Percentiles rank a stretch among this genome's conserved stretches.
These are phyloP conservation scores for Agapanthus africanus DNA, from an alignment of 106 monocot genomes.

Conservation along the genomic window DNA sequence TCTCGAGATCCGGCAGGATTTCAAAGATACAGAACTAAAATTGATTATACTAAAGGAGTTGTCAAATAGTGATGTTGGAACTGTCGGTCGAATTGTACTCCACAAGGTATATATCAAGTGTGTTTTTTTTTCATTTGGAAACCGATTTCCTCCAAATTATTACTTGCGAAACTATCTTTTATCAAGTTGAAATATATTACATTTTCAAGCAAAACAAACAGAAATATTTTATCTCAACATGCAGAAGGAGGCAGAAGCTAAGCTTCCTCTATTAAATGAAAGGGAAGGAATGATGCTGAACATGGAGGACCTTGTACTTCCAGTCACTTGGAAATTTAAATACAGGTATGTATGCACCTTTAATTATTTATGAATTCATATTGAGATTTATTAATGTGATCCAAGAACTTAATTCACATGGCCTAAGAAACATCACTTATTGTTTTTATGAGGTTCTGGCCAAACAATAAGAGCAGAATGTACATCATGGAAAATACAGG, in stretches of 20 bases:
- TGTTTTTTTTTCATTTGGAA: too few relatives aligned
- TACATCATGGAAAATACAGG: conserved; percentile 40
- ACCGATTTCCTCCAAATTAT: not conserved
- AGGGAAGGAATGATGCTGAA: conserved; percentile 28
- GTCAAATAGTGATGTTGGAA: conserved; percentile 56
- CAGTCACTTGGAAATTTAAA: conserved; percentile 55
- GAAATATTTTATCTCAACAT: not conserved
- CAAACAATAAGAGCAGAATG: conserved; percentile 52
- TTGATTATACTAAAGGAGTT: conserved; percentile 39
- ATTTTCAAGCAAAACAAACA: too few relatives aligned
- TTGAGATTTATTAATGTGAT: too few relatives aligned
- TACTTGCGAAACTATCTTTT: not conserved
- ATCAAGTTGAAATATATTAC: too few relatives aligned
- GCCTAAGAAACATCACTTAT: too few relatives aligned
- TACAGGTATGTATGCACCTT: too few relatives aligned
- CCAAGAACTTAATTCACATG: too few relatives aligned
- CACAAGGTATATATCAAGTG: too few relatives aligned
- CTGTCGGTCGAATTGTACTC: conserved; percentile 51
- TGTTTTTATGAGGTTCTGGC: conserved; percentile 53
- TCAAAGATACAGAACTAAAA: conserved; percentile 11
- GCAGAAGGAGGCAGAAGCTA: conserved; percentile 60
- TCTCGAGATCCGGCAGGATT: too few relatives aligned
- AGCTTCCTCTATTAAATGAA: conserved; percentile 43
- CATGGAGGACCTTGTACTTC: conserved; percentile 44
- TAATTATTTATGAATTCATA: too few relatives aligned